Evolutionary conservation across 768 basidiomycete species (phyloP), one percentile per base, ranked within the genome.

Genomic region (Auriculariales sp.): DNA sequence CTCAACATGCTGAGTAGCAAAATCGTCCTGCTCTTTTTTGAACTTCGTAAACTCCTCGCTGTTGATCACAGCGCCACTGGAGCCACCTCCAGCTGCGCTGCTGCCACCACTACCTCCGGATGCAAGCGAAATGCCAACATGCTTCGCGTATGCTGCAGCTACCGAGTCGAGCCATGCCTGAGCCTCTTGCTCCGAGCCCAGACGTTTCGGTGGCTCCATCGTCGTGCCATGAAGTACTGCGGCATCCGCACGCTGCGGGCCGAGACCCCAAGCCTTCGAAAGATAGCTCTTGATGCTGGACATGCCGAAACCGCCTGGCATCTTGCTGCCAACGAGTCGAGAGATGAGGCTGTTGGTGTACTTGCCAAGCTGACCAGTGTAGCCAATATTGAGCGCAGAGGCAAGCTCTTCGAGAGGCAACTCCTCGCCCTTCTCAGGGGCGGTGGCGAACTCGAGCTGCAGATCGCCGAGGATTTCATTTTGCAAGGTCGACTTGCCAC

Each of bases 381-480:
- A 88, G 4, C 92, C 92, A 49, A 78, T 71, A 9, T 75, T 72
- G 29, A 98, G 70, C 14, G 88, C 81, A 27, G 90, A 75, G 34
- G 92, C 95, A 9, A 99, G 80, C 62, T 99, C 95, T 57, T 97
- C 92, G 46, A 99, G 78, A 30, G 95, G 84, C 34, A 99, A 75
- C 59, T 99, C 95, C 64, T 99, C 95, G 9, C 88, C 92, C 71
- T 98, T 99, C 71, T 99, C 95, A 0, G 95, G 95, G 1, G 94
- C 90, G 6, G 89, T 87, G 3, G 81, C 59, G 63, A 99, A 99
- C 63, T 99, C 95, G 58, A 89, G 78, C 61, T 95, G 92, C 32
- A 99, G 74, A 61, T 98, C 95, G 44, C 95, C 95, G 36, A 99
- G 70, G 54, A 99, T 97, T 64, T 99, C 95, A 63, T 99, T 99